Percentiles rank a stretch among this genome's conserved stretches.
Conservation (phyloP, 768 basidiomycete species). For the Tricholoma sp. region DNA sequence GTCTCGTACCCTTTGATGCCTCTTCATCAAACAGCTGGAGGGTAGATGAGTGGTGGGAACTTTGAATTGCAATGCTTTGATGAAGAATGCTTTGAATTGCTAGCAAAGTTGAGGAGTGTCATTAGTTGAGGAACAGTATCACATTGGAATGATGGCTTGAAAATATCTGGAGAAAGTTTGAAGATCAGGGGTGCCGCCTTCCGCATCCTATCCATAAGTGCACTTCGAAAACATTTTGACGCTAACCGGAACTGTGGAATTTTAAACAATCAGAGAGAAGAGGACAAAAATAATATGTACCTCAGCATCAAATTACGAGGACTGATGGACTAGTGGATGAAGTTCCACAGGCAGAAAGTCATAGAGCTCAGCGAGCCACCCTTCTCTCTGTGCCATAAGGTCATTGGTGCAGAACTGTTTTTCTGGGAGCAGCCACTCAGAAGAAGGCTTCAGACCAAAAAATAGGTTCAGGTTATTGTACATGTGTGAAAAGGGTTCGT, state of each 20-base stretch:
- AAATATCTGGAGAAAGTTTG: background rate
- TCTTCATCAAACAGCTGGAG: background rate
- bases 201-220: no score
- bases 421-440: background rate
- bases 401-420: background rate
- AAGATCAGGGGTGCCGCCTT: no score
- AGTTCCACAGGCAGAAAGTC: background rate
- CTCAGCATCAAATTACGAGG: no score
- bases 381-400: background rate
- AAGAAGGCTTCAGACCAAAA: background rate
- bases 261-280: no score
- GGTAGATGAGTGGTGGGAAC: background rate
- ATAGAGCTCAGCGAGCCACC: background rate
- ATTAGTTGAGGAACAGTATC: background rate
- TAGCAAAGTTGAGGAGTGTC: background rate
- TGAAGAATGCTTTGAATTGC: background rate
- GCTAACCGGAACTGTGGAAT: no score
- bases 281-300: no score
- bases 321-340: background rate
- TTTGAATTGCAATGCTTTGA: background rate
- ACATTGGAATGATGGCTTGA: background rate
- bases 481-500: background rate
- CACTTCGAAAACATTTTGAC: no score
- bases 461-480: background rate
- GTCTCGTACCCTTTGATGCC: background rate